Conservation (phyloP, 2,329 filamentous ascomycete species). For the Venturia pyrina region DNA sequence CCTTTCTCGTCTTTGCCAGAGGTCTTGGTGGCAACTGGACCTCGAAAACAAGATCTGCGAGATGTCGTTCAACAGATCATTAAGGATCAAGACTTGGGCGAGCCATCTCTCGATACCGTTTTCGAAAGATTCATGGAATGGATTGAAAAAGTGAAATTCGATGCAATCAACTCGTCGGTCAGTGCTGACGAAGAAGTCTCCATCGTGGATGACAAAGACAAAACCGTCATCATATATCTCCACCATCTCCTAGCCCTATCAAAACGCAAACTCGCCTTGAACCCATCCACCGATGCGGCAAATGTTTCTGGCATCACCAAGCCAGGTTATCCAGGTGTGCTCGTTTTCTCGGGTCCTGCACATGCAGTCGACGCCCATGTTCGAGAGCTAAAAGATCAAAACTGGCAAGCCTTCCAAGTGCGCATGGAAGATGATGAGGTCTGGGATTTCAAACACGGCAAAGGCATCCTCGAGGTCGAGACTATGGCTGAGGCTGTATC, state of each 20-base stretch:
- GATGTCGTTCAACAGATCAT: constrained; percentile 23
- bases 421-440: constrained; percentile 28
- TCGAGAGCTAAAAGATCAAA: constrained; percentile 30
- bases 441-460: constrained; percentile 32
- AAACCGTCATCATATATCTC: constrained; percentile 35
- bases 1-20: constrained; percentile 27
- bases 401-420: constrained; percentile 38
- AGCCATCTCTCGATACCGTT: constrained; percentile 34
- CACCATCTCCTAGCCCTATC: constrained; percentile 37
- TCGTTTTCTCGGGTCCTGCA: constrained; percentile 32
- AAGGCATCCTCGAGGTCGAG: constrained; percentile 32
- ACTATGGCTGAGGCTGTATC: constrained; percentile 35
- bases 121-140: constrained; percentile 29
- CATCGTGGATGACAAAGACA: constrained; percentile 12
- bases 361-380: constrained; percentile 31
- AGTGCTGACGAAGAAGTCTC: constrained; percentile 10
- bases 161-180: neutral
- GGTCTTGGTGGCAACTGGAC: constrained; percentile 27
- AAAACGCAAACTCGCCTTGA: constrained; percentile 35
- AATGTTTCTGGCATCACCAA: constrained; percentile 34
- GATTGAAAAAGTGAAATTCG: constrained; percentile 7
- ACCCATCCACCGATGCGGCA: constrained; percentile 18
- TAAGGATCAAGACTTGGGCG: constrained; percentile 21
- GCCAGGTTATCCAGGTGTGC: constrained; percentile 36
- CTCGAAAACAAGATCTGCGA: constrained; percentile 27